Base-by-base conservation (phyloP, 306 rosid genomes). In the Cercis canadensis region DNA sequence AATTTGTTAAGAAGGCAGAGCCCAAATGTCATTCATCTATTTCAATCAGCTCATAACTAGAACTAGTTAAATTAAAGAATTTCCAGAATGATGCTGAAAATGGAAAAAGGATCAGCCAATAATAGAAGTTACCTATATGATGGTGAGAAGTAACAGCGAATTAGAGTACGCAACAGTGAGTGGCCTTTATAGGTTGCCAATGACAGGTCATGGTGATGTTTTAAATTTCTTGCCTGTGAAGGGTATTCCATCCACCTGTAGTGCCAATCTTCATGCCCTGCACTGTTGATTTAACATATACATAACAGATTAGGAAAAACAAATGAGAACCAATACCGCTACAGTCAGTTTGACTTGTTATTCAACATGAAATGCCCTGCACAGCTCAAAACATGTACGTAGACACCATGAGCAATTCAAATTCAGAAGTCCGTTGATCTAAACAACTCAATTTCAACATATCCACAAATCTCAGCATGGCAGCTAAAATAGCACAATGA, bases 191-290 rank as follows among this genome's bases (percentile, higher is more conserved):
- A 92, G 21, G 98, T 85, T 73, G 94, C 75, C 67, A 92, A 60
- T 41, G 96, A 90, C 60, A 73, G 89, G 70, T 93, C 98, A 67
- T 53, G 45, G 3, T 97, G 88, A 60, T 90, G 98, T 52, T 73
- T 86, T 69, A 75, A 11, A 57, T 74, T 67, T 75, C 79, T 81
- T 52, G 94, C 87, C 61, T 78, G 77, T 36, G 70, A 74, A 37
- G 96, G 97, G 70, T 89, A 92, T 65, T 92, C 96, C 96, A 86
- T 89, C 96, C 94, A 82, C 78, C 96, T 83, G 75, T 89, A 92
- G 78, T 92, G 96, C 96, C 97, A 92, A 7, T 86, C 81, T 32
- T 72, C 81, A 58, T 57, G 73, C 45, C 83, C 74, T 41, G 67
- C 59, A 58, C 70, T 74, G 87, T 80, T 80, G 79, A 39, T 77